Base-by-base conservation (phyloP, 1,284 basidiomycete genomes). In the Tilletia walkeri region DNA sequence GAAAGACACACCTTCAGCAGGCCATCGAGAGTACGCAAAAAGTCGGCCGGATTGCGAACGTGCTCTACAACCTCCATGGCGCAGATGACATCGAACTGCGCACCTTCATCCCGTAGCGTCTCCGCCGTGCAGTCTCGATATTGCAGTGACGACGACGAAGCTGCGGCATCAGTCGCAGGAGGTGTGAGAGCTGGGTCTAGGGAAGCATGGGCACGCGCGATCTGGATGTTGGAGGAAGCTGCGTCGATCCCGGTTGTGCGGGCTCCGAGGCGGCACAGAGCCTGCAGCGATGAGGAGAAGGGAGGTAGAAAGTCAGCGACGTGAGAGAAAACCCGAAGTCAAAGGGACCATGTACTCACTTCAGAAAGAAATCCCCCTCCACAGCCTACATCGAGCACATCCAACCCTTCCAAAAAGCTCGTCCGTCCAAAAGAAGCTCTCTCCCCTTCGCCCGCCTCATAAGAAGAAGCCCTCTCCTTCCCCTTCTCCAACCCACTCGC, bases 31-130 rank as follows among this genome's bases (percentile, higher is more conserved):
- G 72, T 75, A 24, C 77, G 75, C 16, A 83, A 71, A 84, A 99
- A 99, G 6, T 88, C 88, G 12, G 89, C 87, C 0, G 96, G 95
- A 77, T 94, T 90, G 81, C 96, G 91, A 71, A 99, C 96, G 81
- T 99, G 96, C 85, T 99, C 96, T 56, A 99, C 83, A 18, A 99
- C 95, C 83, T 99, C 96, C 94, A 99, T 94, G 10, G 94, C 92
- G 83, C 94, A 96, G 16, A 99, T 94, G 6, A 95, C 87, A 83
- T 99, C 95, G 82, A 91, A 99, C 59, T 87, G 85, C 6, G 75
- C 83, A 9, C 89, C 88, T 34, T 67, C 66, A 18, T 56, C 65
- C 2, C 94, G 83, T 4, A 89, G 87, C 0, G 88, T 87, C 82
- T 98, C 95, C 0, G 92, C 94, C 0, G 92, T 87, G 0, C 89